Evolutionary conservation across 306 rosid genomes (phyloP), one percentile per base, ranked within the genome.

Genomic region (Vigna unguiculata): DNA sequence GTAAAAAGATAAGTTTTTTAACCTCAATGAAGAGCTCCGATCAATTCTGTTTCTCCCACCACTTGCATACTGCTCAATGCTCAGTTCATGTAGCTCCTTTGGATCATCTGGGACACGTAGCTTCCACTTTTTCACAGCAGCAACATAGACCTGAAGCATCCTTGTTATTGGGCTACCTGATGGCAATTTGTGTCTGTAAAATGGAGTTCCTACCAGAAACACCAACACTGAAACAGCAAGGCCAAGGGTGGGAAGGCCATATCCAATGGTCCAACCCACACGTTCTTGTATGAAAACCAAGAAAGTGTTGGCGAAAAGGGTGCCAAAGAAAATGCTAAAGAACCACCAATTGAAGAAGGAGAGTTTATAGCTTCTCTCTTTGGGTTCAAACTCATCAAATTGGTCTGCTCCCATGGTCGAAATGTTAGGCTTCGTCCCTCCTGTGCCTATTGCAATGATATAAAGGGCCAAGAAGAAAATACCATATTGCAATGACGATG

Each of bases 371-470:
- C 17, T 15, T 79, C 76, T 88, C 74, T 91, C 97, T 16, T 87
- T 90, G 0, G 90, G 90, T 36, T 91, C 93, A 30, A 83, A 90
- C 32, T 88, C 91, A 43, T 93, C 98, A 65, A 93, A 91, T 68
- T 91, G 98, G 62, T 93, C 96, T 0, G 98, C 98, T 5, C 97
- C 97, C 92, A 93, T 89, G 22, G 98, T 91, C 9, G 97, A 90
- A 66, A 93, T 87, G 87, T 91, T 91, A 76, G 98, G 88, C 73
- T 91, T 93, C 69, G 96, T 93, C 5, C 98, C 98, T 0, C 92
- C 97, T 6, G 93, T 88, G 76, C 97, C 98, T 22, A 80, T 1
- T 66, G 96, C 97, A 38, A 90, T 81, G 16, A 72, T 85, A 82
- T 91, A 91, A 34, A 91, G 54, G 14, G 96, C 97, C 70, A 76